Percentiles rank a stretch among this genome's conserved stretches.
Conservation (phyloP, 768 basidiomycete genomes). For the Dacryopinax primogenitus region DNA sequence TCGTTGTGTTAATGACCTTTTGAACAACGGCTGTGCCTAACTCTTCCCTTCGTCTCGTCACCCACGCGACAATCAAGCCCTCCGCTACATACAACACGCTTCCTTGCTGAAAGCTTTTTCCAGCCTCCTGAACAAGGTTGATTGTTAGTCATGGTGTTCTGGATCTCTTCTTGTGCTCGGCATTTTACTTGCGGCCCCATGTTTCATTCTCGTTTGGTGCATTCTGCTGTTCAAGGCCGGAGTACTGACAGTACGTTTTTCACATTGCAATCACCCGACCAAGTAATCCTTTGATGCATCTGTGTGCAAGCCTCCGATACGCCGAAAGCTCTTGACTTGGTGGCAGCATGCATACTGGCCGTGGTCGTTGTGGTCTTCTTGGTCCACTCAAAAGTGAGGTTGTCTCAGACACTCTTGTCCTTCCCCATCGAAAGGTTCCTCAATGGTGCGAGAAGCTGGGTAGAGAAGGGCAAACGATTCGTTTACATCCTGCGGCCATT, state of each 20-base stretch:
- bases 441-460: background rate
- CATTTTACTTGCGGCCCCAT: background rate
- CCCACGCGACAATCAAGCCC: too few relatives aligned
- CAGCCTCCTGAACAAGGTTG: background rate
- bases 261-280: background rate
- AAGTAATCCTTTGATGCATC: background rate
- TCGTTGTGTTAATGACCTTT: background rate
- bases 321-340: background rate
- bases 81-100: too few relatives aligned
- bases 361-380: background rate
- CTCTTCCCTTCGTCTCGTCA: constrained; percentile 1
- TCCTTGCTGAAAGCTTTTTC: too few relatives aligned
- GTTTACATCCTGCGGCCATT: too few relatives aligned
- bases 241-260: background rate
- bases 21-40: constrained; percentile 1
- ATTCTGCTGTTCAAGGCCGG: background rate
- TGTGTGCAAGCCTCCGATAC: background rate
- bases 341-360: background rate
- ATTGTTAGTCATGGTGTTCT: too few relatives aligned
- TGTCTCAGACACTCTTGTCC: background rate
- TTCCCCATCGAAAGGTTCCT: background rate
- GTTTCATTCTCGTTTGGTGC: background rate
- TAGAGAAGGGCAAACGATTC: background rate
- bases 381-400: background rate
- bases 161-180: background rate